A percentile compares a stretch with the other conserved stretches of the same genome.
Evolutionary conservation across 1,284 basidiomycete species (phyloP).

Genomic region (Irpex sp.): DNA sequence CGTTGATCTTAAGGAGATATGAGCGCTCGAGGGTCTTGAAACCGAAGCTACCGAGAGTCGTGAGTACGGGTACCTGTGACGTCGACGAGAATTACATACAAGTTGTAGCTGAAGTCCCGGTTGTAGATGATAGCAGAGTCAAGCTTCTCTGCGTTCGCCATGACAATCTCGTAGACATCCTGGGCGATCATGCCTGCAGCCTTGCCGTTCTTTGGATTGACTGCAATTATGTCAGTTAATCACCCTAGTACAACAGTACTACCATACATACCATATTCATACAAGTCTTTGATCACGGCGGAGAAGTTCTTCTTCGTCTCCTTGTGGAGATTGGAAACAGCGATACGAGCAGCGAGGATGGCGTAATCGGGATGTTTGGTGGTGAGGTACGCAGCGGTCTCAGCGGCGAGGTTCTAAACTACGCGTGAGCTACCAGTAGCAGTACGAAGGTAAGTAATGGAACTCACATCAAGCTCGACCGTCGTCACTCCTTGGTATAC

Average conservation of each 20-base stretch:
- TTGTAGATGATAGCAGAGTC: constrained; percentile 98
- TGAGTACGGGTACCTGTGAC: constrained; percentile 3
- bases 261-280: constrained; percentile 72
- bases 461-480: constrained; percentile 89
- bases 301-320: constrained; percentile 99
- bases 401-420: constrained; percentile 83
- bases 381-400: constrained; percentile 97
- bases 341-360: constrained; percentile 96
- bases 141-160: constrained; percentile 78
- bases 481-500: constrained; percentile 97
- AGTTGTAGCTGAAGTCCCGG: constrained; percentile 97
- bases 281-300: constrained; percentile 87
- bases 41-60: constrained; percentile 70
- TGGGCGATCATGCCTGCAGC: constrained; percentile 92
- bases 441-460: too few species aligned
- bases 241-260: not conserved
- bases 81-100: constrained; percentile 39
- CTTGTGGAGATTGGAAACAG: constrained; percentile 98
- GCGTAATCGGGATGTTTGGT: constrained; percentile 98
- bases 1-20: constrained; percentile 93
- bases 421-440: constrained; percentile 1
- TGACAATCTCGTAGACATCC: constrained; percentile 82
- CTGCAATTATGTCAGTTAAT: constrained; percentile 33
- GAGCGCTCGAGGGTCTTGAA: constrained; percentile 99
- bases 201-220: constrained; percentile 94